Conservation (phyloP, 257 asterid species). For the Cruciata laevipes region DNA sequence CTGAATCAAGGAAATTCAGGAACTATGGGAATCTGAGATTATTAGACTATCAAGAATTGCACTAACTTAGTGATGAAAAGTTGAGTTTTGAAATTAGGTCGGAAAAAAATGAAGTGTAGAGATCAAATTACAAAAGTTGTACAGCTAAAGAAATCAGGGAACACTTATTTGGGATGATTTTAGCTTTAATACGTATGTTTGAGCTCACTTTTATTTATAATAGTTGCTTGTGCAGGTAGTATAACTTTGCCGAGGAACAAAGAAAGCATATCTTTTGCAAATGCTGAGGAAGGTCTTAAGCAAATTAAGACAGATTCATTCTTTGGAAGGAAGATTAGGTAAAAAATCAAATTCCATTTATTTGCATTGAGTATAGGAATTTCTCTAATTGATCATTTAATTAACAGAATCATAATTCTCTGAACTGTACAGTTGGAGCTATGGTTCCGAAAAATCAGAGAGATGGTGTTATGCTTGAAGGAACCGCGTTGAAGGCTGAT, state of each 20-base stretch:
- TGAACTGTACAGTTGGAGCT: constrained; percentile 16
- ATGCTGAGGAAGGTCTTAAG: background rate
- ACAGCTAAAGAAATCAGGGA: background rate
- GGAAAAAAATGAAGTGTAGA: too few relatives aligned
- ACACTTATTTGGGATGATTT: background rate
- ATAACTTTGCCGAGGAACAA: background rate
- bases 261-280: background rate
- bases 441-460: constrained; percentile 24
- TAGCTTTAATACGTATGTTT: background rate
- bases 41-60: too few relatives aligned
- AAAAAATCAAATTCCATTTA: too few relatives aligned
- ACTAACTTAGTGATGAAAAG: too few relatives aligned
- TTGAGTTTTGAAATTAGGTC: too few relatives aligned
- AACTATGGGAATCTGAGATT: too few relatives aligned
- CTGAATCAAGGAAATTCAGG: too few relatives aligned
- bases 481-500: constrained; percentile 20
- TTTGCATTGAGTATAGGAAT: background rate
- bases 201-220: background rate
- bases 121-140: background rate
- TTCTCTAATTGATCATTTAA: background rate
- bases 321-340: background rate
- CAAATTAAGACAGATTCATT: background rate
- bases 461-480: constrained; percentile 19
- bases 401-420: background rate
- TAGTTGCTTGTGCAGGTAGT: background rate